Conservation (phyloP, 1,284 basidiomycete genomes). For the Puccinia coronata region DNA sequence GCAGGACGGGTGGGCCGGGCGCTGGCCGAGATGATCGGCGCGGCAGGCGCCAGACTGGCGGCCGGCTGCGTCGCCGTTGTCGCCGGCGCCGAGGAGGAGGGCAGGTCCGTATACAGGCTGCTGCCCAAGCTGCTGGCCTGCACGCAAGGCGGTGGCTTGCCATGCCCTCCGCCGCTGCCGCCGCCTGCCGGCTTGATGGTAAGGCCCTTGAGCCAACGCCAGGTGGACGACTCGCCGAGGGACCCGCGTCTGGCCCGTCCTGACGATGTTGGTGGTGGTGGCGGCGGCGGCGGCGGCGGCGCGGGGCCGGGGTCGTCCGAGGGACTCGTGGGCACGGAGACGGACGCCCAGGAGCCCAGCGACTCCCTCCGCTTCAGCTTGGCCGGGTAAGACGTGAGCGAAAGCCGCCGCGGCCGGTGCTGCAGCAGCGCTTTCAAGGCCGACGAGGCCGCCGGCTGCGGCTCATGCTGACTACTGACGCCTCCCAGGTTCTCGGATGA, state of each 20-base stretch:
- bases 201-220: slow-evolving; percentile 27
- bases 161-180: no score
- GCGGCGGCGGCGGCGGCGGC: no score
- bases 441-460: background rate
- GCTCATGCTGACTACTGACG: background rate
- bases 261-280: background rate
- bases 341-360: background rate
- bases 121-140: background rate
- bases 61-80: no score
- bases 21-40: background rate
- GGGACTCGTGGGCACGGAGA: background rate
- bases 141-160: no score
- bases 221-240: slow-evolving; percentile 1
- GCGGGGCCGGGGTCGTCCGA: no score
- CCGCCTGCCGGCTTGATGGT: background rate
- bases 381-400: background rate
- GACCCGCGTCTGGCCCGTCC: slow-evolving; percentile 3
- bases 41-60: background rate
- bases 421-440: background rate
- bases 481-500: background rate
- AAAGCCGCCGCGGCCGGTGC: background rate
- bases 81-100: background rate
- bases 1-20: background rate
- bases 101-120: background rate
- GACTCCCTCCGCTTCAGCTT: background rate